A percentile compares a stretch with the other conserved stretches of the same genome.
Conservation (phyloP, 371 early-diverging fungal species). For the Saksenaea vasiformis region DNA sequence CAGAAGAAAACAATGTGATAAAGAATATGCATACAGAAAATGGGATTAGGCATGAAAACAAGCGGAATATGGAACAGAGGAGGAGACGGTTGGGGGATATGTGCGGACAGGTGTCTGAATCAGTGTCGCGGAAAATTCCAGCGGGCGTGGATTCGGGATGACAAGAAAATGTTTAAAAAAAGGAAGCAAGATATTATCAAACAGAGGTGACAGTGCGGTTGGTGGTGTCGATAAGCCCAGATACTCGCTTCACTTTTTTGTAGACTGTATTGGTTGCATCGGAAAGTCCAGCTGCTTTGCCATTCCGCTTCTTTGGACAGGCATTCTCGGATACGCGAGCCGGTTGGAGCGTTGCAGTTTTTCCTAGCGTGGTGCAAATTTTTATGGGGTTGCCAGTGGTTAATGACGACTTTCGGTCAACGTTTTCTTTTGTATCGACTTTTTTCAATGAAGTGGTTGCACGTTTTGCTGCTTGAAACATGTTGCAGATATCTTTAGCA, state of each 20-base stretch:
- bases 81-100: not conserved
- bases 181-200: not conserved
- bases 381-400: not conserved
- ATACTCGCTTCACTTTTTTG: not conserved
- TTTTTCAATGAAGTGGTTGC: not conserved
- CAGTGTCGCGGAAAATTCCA: not conserved
- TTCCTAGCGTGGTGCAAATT: not conserved
- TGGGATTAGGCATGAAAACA: not conserved
- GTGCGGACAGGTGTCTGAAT: no score
- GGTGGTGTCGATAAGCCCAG: not conserved
- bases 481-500: not conserved
- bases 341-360: not conserved
- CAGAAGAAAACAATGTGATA: not conserved
- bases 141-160: not conserved
- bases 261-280: not conserved
- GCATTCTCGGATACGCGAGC: not conserved
- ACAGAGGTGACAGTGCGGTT: not conserved
- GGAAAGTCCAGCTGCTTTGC: not conserved
- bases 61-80: not conserved
- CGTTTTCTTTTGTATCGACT: no score
- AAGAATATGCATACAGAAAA: constrained; percentile 2
- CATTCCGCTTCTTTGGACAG: not conserved
- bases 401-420: not conserved
- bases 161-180: not conserved
- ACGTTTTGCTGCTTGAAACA: constrained; percentile 2